A percentile compares a stretch with the other conserved stretches of the same genome.
phyloP scores from a whole-genome alignment of 495 filamentous ascomycete genomes.

The Geoglossum glabrum region DNA sequence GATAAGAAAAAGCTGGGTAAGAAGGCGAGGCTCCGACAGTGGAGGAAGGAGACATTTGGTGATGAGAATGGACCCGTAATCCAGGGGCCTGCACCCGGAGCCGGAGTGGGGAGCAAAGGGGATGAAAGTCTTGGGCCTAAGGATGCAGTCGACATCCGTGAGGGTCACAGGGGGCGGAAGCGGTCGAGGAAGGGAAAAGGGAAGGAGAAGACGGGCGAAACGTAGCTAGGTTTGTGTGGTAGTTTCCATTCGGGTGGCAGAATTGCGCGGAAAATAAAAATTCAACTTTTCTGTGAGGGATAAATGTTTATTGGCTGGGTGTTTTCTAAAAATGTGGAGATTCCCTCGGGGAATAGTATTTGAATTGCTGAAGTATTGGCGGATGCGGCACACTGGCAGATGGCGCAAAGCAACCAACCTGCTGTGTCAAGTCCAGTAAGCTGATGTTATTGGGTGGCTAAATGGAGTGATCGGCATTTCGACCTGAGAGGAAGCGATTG shows the following conservation, averaged over 20 bases:
- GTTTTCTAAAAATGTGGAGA: neutral
- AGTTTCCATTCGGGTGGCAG: neutral
- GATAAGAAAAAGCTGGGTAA: constrained; percentile 79
- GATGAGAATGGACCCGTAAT: constrained; percentile 39
- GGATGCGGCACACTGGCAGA: too few relatives aligned
- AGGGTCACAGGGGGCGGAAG: constrained; percentile 21
- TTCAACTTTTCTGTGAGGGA: neutral
- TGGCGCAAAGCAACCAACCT: neutral
- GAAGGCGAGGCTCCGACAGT: constrained; percentile 73
- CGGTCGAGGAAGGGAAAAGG: constrained; percentile 3
- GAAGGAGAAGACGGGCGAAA: neutral
- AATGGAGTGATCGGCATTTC: neutral
- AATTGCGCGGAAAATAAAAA: neutral
- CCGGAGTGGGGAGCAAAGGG: too few relatives aligned
- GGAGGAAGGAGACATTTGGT: constrained; percentile 86
- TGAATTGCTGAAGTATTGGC: neutral
- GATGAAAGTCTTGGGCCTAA: neutral
- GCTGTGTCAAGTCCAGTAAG: neutral
- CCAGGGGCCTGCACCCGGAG: constrained; percentile 7
- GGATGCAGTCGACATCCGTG: constrained; percentile 24
- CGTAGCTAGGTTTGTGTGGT: neutral
- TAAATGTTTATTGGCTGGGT: neutral
- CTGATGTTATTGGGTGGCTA: neutral
- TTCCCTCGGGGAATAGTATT: neutral
- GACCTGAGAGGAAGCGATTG: neutral